Evolutionary conservation across 129 eudicot species (phyloP), one percentile per base, ranked within the genome.

Genomic region (Escallonia rubra): DNA sequence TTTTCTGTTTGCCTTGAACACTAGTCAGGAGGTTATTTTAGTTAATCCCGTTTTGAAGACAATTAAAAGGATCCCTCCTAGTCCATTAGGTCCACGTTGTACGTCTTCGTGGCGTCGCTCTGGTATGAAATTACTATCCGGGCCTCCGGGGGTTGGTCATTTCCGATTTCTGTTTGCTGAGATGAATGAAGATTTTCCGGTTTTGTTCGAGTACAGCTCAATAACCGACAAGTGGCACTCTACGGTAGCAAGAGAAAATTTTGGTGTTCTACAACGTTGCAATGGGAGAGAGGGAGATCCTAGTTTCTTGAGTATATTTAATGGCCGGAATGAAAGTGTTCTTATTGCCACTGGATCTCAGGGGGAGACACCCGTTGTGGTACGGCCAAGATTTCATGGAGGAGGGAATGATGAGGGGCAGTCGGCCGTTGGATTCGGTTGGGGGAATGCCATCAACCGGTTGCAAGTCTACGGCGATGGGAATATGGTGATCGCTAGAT

Each of bases 51-150:
- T 82, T 63, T 63, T 66, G 4, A 85, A 66, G 63, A 62, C 41
- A 3, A 78, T 85, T 34, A 79, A 55, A 65, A 81, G 59, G 67
- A 79, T 85, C 15, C 91, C 91, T 6, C 83, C 79, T 10, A 79
- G 91, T 77, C 91, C 89, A 2, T 63, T 79, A 58, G 91, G 91
- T 7, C 91, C 85, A 54, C 91, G 91, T 73, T 87, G 91, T 51
- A 85, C 91, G 5, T 79, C 87, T 1, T 85, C 81, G 7, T 85
- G 91, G 91, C 74, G 91, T 10, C 75, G 87, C 42, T 85, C 91
- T 7, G 91, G 91, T 10, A 85, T 85, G 59, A 85, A 85, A 11
- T 70, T 85, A 39, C 41, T 85, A n/a, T 77, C 81, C 10, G 81
- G 68, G 67, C 76, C 78, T 3, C 57, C 66, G 10, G 83, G 70